Percentiles rank a stretch among this genome's conserved stretches.
These are phyloP conservation scores for Kurtzmaniella quercitrusa DNA, from an alignment of 1,139 yeast species.

Conservation along the genomic window DNA sequence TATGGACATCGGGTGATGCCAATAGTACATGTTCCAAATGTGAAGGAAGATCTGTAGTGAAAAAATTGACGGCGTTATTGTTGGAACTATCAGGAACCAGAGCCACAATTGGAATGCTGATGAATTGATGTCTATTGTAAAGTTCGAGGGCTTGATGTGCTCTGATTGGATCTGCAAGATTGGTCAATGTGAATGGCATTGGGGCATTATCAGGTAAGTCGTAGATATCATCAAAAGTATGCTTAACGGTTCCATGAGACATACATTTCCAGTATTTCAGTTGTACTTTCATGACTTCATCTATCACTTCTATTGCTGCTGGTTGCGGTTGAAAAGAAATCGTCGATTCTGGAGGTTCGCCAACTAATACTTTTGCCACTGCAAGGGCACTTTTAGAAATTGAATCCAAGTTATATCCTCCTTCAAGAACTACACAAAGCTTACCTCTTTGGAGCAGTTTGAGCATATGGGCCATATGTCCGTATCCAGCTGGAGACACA, in stretches of 20 bases:
- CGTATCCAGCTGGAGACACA: conserved; percentile 93
- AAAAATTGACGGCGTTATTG: conserved; percentile 13
- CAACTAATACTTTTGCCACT: conserved; percentile 85
- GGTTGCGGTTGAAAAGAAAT: conserved; percentile 58
- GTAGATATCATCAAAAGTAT: conserved; percentile 37
- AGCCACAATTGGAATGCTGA: conserved; percentile 61
- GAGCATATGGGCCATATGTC: conserved; percentile 91
- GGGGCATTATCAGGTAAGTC: conserved; percentile 26
- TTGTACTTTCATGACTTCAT: conserved; percentile 76
- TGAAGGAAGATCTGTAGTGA: conserved; percentile 43
- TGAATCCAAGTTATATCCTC: conserved; percentile 92
- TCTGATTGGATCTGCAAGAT: conserved; percentile 69
- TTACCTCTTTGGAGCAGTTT: conserved; percentile 87
- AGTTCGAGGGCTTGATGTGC: conserved; percentile 60
- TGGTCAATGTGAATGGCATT: conserved; percentile 32
- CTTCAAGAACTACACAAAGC: conserved; percentile 86
- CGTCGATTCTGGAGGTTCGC: conserved; percentile 89
- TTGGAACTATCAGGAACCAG: conserved; percentile 18
- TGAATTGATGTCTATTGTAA: conserved; percentile 53
- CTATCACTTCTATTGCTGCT: conserved; percentile 82
- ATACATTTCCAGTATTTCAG: conserved; percentile 86
- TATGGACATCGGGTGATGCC: conserved; percentile 71
- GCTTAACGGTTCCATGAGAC: conserved; percentile 56
- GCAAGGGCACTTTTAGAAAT: conserved; percentile 89
- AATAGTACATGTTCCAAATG: conserved; percentile 66